Evolutionary conservation across 345 rosid genomes (phyloP).

Genomic region (Populus pruinosa): DNA sequence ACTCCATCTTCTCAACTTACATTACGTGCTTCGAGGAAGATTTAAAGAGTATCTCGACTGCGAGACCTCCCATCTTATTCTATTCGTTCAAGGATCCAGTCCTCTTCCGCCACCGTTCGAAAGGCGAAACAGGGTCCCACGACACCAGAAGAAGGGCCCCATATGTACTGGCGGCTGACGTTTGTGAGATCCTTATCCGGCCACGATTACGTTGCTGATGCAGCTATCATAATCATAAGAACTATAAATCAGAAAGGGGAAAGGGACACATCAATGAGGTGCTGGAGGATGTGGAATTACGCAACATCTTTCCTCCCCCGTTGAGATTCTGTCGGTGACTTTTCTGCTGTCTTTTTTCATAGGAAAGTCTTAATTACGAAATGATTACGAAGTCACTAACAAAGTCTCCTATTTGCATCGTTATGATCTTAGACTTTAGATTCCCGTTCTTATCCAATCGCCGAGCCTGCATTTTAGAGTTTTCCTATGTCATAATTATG

Average conservation of each 20-base stretch:
- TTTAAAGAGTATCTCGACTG: slow-evolving; percentile 4
- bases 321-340: slow-evolving; percentile 13
- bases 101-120: background rate
- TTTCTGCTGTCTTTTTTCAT: background rate
- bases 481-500: background rate
- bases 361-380: background rate
- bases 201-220: background rate
- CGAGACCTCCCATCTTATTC: background rate
- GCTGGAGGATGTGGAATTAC: background rate
- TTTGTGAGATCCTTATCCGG: background rate
- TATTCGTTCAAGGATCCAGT: background rate
- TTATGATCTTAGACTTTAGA: too few relatives aligned
- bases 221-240: background rate
- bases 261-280: background rate
- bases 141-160: background rate
- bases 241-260: background rate
- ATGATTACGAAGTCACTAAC: background rate
- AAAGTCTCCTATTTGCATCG: background rate
- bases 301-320: background rate
- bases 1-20: background rate
- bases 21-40: slow-evolving; percentile 17
- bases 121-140: background rate
- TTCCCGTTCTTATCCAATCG: background rate
- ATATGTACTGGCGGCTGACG: slow-evolving; percentile 3
- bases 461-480: background rate